A percentile compares a stretch with the other conserved stretches of the same genome.
These are phyloP conservation scores for Colletotrichum navitas DNA, from an alignment of 2,329 filamentous ascomycete genomes.

Conservation along the genomic window DNA sequence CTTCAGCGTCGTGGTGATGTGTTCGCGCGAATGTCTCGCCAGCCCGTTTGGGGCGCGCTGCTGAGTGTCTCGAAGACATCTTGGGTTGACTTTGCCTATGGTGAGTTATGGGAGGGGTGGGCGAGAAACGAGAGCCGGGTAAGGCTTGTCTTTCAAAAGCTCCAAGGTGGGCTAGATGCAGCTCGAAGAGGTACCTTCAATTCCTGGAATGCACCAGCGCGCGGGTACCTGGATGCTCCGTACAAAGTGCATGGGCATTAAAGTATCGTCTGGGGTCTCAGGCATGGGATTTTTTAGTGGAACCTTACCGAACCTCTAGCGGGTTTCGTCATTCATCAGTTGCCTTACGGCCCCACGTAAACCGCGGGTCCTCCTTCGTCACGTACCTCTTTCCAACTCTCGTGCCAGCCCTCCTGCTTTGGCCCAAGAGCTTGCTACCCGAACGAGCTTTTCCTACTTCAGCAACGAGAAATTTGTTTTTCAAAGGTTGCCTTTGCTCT, in stretches of 20 bases:
- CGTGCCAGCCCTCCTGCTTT: constrained; percentile 4
- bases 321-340: constrained; percentile 44
- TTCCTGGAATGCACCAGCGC: constrained; percentile 13
- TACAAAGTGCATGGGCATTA: constrained; percentile 29
- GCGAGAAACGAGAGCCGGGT: constrained; percentile 12
- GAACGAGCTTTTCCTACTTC: constrained; percentile 7
- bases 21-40: constrained; percentile 85
- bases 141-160: constrained; percentile 26
- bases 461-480: background rate
- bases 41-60: constrained; percentile 84
- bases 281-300: constrained; percentile 29
- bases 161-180: constrained; percentile 31
- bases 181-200: constrained; percentile 22
- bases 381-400: constrained; percentile 16
- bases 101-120: background rate
- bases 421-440: background rate
- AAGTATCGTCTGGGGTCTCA: constrained; percentile 30
- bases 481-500: background rate
- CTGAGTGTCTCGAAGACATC: constrained; percentile 71
- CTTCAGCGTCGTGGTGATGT: constrained; percentile 71
- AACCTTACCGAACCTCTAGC: constrained; percentile 28
- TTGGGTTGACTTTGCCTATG: background rate
- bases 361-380: constrained; percentile 27
- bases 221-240: constrained; percentile 12
- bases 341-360: constrained; percentile 43